Base-by-base conservation (phyloP, 2,329 filamentous ascomycete species). In the Penicillium sp. region DNA sequence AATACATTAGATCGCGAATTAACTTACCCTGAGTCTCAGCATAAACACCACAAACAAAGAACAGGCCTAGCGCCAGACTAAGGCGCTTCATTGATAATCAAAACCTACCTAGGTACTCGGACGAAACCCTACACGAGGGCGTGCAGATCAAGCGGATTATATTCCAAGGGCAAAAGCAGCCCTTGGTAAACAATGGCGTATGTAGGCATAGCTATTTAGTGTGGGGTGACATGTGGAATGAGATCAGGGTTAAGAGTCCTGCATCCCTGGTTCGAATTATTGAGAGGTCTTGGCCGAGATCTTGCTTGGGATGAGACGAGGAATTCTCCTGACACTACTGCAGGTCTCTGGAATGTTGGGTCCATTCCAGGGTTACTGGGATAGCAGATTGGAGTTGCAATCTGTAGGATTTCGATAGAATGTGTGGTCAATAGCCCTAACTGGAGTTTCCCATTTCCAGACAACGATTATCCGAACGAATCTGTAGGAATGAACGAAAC, bases 21-120 rank as follows among this genome's bases (percentile, higher is more conserved):
- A 27, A 13, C 58, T 48, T 52, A 67, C 64, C 57, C 42, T 57
- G 49, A 24, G 52, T 46, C 42, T 62, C 57, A 2, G 57, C 59
- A 35, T 46, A 43, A 46, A 50, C 55, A 32, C 45, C 46, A 46
- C 35, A 46, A 37, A 48, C 48, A 27, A 59, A 11, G 35, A 49
- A 22, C 24, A 58, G 20, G 4, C 45, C 53, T 13, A 55, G 13
- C 16, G 44, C 50, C 43, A 37, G 37, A 14, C 40, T 34, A 35
- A 59, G 49, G 26, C 40, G 40, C 41, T 49, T 53, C 55, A 58
- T 59, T 28, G 47, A 36, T 34, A 16, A 14, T 22, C 9, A 14
- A n/a, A 47, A 50, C 16, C 43, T 43, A 44, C 45, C 51, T 51
- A 52, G 47, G 50, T 18, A 22, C 37, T 39, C 44, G 32, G 31